A percentile compares a stretch with the other conserved stretches of the same genome.
Evolutionary conservation across 192 early-diverging fungal species (phyloP).

Genomic region (Phycomyces nitens): DNA sequence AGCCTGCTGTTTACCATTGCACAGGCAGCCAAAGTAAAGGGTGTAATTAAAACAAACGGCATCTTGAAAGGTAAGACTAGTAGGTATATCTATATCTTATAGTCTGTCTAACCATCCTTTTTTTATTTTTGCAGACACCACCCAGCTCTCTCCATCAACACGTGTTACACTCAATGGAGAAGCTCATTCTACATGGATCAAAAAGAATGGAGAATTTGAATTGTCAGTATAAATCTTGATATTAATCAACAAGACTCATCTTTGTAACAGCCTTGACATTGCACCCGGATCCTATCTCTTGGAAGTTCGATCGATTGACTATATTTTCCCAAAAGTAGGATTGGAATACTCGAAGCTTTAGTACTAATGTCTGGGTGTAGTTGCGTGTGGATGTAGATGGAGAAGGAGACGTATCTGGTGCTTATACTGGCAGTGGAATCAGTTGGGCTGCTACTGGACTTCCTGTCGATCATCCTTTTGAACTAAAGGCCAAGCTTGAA

Average conservation of each 20-base stretch:
- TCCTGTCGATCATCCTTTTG: constrained; percentile 42
- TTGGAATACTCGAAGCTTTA: background rate
- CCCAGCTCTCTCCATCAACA: constrained; percentile 4
- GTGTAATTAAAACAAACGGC: constrained; percentile 3
- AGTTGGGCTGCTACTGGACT: constrained; percentile 49
- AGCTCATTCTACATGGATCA: constrained; percentile 2
- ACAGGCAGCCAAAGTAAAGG: constrained; percentile 4
- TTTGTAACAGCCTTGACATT: constrained; percentile 39
- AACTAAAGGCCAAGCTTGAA: constrained; percentile 36
- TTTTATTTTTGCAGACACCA: background rate
- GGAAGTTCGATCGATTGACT: constrained; percentile 48
- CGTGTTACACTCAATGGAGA: constrained; percentile 10
- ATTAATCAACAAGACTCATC: background rate
- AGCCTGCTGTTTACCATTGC: constrained; percentile 2
- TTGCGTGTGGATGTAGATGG: constrained; percentile 44
- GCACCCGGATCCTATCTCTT: constrained; percentile 49
- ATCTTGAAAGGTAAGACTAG: constrained; percentile 6
- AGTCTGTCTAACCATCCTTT: background rate
- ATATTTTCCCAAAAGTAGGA: constrained; percentile 50
- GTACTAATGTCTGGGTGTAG: constrained; percentile 19
- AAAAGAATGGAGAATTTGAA: constrained; percentile 7
- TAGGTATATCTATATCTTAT: background rate
- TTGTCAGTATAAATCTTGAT: background rate
- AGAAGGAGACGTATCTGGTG: constrained; percentile 28
- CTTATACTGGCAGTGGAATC: constrained; percentile 37